These are phyloP conservation scores for Inonotus hispidus DNA, from an alignment of 1,284 basidiomycete species.

Conservation along the genomic window DNA sequence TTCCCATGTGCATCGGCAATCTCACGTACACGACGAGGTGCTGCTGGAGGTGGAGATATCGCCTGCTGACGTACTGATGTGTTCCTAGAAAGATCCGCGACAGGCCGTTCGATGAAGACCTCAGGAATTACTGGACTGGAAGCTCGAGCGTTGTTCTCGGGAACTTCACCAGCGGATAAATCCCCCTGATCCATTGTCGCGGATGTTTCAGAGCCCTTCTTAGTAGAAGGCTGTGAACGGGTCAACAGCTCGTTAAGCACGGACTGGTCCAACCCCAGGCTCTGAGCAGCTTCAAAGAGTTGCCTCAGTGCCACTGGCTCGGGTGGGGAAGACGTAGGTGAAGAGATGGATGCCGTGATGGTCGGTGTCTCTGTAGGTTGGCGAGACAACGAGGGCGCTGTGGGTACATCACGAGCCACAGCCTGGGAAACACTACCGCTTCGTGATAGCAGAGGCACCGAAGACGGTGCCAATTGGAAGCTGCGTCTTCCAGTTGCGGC, in stretches of 20 bases:
- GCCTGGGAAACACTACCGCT: slow-evolving; percentile 13
- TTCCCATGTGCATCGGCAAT: slow-evolving; percentile 30
- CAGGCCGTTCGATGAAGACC: slow-evolving; percentile 12
- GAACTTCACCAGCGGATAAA: background rate
- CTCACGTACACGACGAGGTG: slow-evolving; percentile 35
- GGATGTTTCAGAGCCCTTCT: background rate
- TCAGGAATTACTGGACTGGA: slow-evolving; percentile 13
- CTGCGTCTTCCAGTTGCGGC: slow-evolving; percentile 8
- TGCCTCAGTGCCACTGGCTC: slow-evolving; percentile 53
- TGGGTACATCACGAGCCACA: background rate
- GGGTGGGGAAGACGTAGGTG: slow-evolving; percentile 11
- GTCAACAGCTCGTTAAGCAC: slow-evolving; percentile 64
- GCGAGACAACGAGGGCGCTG: slow-evolving; percentile 13
- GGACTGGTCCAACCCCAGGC: slow-evolving; percentile 65
- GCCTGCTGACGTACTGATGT: slow-evolving; percentile 10
- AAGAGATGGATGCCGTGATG: background rate
- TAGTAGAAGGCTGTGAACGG: slow-evolving; percentile 7
- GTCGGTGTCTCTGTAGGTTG: slow-evolving; percentile 10
- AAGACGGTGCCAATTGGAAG: slow-evolving; percentile 11
- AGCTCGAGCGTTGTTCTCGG: background rate
- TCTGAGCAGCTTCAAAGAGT: slow-evolving; percentile 67
- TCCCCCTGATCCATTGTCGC: background rate
- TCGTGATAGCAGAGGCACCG: slow-evolving; percentile 9
- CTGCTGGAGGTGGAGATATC: slow-evolving; percentile 22
- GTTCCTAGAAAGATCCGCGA: slow-evolving; percentile 10